A percentile compares a stretch with the other conserved stretches of the same genome.
These are phyloP conservation scores for Ceratopteris richardii DNA, from an alignment of 75 land plant genomes.

Conservation along the genomic window DNA sequence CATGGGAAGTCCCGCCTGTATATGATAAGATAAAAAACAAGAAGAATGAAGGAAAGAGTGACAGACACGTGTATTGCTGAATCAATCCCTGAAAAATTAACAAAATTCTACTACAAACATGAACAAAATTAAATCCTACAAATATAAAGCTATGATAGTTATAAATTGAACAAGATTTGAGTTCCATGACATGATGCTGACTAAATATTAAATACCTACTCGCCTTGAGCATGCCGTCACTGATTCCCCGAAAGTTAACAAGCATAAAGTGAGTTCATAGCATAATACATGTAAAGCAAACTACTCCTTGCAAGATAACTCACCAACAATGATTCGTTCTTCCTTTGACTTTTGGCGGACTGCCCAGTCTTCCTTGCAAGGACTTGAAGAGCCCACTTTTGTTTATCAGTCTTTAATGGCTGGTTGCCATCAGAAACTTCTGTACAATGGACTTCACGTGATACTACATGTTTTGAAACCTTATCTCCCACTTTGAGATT, in stretches of 20 bases:
- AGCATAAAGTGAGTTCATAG: no score
- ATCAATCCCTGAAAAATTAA: not conserved
- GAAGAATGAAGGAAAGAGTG: not conserved
- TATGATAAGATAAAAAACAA: not conserved
- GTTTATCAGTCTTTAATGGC: constrained; percentile 49
- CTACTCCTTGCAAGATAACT: no score
- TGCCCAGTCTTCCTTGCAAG: constrained; percentile 72
- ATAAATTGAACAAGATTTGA: no score
- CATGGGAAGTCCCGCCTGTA: constrained; percentile 68
- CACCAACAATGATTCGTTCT: constrained; percentile 56
- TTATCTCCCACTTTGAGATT: not conserved
- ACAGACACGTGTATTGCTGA: no score
- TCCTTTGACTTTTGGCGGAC: constrained; percentile 9
- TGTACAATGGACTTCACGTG: not conserved
- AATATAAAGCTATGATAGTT: no score
- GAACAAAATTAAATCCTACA: no score
- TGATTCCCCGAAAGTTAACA: no score
- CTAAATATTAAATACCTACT: no score
- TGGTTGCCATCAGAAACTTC: not conserved
- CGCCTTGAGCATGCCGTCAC: no score
- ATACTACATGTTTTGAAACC: not conserved
- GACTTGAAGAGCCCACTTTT: constrained; percentile 86
- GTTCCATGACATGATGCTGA: no score
- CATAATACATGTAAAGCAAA: no score
- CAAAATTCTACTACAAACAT: no score